These are phyloP conservation scores for Lanmaoa pseudosensibilis DNA, from an alignment of 768 basidiomycete genomes.

Conservation along the genomic window DNA sequence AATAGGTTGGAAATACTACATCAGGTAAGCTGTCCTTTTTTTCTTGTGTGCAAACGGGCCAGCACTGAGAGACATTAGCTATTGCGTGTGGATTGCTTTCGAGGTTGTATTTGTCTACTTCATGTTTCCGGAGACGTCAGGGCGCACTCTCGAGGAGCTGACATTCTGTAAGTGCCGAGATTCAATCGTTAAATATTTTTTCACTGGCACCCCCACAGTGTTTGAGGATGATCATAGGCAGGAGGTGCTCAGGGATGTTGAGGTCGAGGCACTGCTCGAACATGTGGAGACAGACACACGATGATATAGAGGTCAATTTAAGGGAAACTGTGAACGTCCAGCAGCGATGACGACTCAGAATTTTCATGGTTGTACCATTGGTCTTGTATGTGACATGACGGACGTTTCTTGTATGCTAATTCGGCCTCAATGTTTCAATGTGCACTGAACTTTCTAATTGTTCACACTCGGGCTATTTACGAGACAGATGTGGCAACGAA, in stretches of 20 bases:
- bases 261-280: too few species aligned
- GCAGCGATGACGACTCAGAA: too few species aligned
- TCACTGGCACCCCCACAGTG: not conserved
- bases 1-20: slow-evolving; percentile 15
- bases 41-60: not conserved
- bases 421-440: too few species aligned
- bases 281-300: too few species aligned
- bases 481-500: not conserved
- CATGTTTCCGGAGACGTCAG: slow-evolving; percentile 22
- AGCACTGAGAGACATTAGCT: slow-evolving; percentile 1
- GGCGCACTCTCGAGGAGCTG: slow-evolving; percentile 20
- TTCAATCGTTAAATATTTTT: slow-evolving; percentile 27
- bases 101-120: slow-evolving; percentile 16
- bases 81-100: slow-evolving; percentile 19
- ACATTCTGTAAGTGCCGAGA: slow-evolving; percentile 12
- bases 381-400: too few species aligned
- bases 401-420: too few species aligned
- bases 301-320: too few species aligned
- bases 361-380: too few species aligned
- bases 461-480: too few species aligned
- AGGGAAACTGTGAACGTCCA: too few species aligned
- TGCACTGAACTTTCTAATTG: too few species aligned
- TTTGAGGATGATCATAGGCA: not conserved
- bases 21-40: not conserved
- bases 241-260: not conserved